Evolutionary conservation across 352 stramenopile genomes (phyloP).

Genomic region (Bremia lactucae): DNA sequence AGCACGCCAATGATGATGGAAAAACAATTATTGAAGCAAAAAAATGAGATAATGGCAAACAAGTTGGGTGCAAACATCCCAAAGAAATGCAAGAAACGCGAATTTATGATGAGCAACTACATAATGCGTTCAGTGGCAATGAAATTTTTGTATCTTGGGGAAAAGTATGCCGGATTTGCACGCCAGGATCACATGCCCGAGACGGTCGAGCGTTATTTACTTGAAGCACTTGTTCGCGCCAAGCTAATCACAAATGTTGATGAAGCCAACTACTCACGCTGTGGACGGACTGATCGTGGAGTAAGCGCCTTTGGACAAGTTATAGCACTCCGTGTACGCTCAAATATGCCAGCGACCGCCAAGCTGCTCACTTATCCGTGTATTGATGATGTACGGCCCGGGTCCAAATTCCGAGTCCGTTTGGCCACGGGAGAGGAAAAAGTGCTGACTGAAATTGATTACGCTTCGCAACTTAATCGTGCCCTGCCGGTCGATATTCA

Average conservation of each 20-base stretch:
- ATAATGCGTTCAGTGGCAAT: constrained; percentile 53
- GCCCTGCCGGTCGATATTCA: constrained; percentile 87
- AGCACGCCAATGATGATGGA: constrained; percentile 19
- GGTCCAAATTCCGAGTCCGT: constrained; percentile 50
- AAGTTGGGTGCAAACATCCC: constrained; percentile 8
- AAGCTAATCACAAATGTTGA: constrained; percentile 85
- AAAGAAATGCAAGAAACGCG: constrained; percentile 56
- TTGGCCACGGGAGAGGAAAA: constrained; percentile 48
- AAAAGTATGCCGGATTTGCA: constrained; percentile 84
- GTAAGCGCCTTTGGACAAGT: constrained; percentile 87
- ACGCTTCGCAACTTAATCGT: constrained; percentile 93
- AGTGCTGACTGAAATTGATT: constrained; percentile 90
- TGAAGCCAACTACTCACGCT: constrained; percentile 88
- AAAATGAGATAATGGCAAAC: constrained; percentile 7
- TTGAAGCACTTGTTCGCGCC: constrained; percentile 88
- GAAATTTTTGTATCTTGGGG: constrained; percentile 82
- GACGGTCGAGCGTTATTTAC: constrained; percentile 89
- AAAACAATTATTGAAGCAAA: constrained; percentile 15
- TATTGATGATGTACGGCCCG: constrained; percentile 59
- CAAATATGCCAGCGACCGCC: constrained; percentile 54
- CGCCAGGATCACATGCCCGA: constrained; percentile 85
- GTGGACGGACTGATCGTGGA: constrained; percentile 94
- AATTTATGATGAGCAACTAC: constrained; percentile 77
- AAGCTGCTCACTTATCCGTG: constrained; percentile 44
- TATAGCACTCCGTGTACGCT: constrained; percentile 57